Evolutionary conservation across 306 rosid genomes (phyloP).

Genomic region (Ziziphus jujuba): DNA sequence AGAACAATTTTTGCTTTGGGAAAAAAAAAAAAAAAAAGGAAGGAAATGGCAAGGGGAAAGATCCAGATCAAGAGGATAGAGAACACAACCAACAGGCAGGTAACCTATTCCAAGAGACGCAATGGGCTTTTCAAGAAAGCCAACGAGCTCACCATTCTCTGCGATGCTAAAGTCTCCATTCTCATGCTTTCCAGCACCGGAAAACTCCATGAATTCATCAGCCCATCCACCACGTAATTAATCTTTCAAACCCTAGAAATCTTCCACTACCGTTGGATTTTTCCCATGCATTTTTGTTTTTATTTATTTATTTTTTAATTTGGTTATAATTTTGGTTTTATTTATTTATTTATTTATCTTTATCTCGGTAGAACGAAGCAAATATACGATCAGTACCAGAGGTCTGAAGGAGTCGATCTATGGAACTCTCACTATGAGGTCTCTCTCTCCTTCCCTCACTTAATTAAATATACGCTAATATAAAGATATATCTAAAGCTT

Average conservation of each 20-base stretch:
- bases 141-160: slow-evolving; percentile 78
- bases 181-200: slow-evolving; percentile 68
- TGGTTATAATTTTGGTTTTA: not conserved
- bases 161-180: slow-evolving; percentile 82
- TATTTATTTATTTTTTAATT: not conserved
- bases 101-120: slow-evolving; percentile 80
- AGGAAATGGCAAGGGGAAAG: slow-evolving; percentile 83
- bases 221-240: slow-evolving; percentile 62
- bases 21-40: not conserved
- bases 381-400: slow-evolving; percentile 70
- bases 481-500: too few relatives aligned
- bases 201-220: slow-evolving; percentile 62
- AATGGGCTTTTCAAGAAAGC: slow-evolving; percentile 92
- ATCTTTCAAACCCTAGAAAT: slow-evolving; percentile 1
- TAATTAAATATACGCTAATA: too few relatives aligned
- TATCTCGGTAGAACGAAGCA: slow-evolving; percentile 55
- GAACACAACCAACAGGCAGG: slow-evolving; percentile 77
- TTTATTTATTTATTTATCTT: too few relatives aligned
- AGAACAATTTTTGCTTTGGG: too few relatives aligned
- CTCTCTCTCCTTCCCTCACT: not conserved
- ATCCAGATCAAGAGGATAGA: slow-evolving; percentile 94
- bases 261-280: too few relatives aligned
- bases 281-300: not conserved
- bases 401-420: slow-evolving; percentile 48
- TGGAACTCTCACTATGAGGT: slow-evolving; percentile 90